A percentile compares a stretch with the other conserved stretches of the same genome.
Evolutionary conservation across 1,284 basidiomycete genomes (phyloP).

Genomic region (Somion occarium): DNA sequence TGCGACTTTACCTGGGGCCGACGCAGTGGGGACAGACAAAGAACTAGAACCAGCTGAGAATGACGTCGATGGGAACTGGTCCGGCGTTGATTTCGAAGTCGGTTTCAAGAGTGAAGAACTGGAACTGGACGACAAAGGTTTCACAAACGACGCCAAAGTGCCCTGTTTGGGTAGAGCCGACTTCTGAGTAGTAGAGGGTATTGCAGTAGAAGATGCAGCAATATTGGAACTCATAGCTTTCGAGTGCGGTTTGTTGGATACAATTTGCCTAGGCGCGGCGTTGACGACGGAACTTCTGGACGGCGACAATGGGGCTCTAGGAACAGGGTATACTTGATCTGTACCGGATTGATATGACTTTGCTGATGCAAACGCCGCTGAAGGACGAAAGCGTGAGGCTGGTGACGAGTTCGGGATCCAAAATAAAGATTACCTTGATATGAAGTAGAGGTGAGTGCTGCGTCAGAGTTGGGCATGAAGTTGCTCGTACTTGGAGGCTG

Average conservation of each 20-base stretch:
- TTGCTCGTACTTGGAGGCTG: no score
- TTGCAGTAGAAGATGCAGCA: not conserved
- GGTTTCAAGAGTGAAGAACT: not conserved
- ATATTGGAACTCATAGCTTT: not conserved
- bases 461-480: no score
- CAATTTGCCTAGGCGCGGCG: not conserved
- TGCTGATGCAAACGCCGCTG: not conserved
- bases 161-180: not conserved
- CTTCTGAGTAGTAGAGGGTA: not conserved
- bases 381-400: not conserved
- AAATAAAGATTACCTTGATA: not conserved
- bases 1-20: slow-evolving; percentile 11
- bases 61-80: slow-evolving; percentile 15
- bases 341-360: not conserved
- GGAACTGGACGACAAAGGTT: no score
- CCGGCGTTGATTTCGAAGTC: not conserved
- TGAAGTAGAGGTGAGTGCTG: not conserved
- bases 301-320: not conserved
- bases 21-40: not conserved
- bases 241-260: not conserved
- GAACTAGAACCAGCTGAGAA: slow-evolving; percentile 4
- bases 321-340: not conserved
- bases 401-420: not conserved
- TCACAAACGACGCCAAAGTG: not conserved
- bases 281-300: not conserved